Evolutionary conservation across 306 rosid species (phyloP).

Genomic region (Trichosanthes cucumerina): DNA sequence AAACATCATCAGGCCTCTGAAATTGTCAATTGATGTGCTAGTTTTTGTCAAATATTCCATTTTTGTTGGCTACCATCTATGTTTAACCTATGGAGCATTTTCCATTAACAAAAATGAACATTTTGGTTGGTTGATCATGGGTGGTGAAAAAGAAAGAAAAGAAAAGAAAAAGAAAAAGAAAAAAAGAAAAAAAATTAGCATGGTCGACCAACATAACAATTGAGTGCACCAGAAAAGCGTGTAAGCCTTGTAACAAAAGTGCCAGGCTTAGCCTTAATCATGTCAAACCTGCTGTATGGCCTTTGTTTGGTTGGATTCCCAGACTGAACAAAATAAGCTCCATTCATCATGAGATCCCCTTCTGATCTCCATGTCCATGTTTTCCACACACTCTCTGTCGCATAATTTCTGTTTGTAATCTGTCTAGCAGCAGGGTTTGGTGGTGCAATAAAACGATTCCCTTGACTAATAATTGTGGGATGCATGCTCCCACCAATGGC

Average conservation of each 20-base stretch:
- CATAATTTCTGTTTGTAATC: conserved; percentile 33
- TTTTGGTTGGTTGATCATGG: background rate
- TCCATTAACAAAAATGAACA: too few relatives aligned
- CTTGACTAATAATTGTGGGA: conserved; percentile 73
- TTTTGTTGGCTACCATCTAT: too few relatives aligned
- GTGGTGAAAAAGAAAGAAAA: too few relatives aligned
- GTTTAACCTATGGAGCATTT: too few relatives aligned
- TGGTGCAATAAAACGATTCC: conserved; percentile 69
- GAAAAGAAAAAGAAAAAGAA: too few relatives aligned
- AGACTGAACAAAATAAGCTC: conserved; percentile 32
- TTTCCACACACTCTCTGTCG: conserved; percentile 21
- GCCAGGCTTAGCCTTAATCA: conserved; percentile 45
- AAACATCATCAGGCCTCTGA: too few relatives aligned
- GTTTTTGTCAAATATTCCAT: too few relatives aligned
- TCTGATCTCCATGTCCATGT: conserved; percentile 55
- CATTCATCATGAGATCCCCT: conserved; percentile 41
- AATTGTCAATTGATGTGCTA: too few relatives aligned
- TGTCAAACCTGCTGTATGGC: background rate
- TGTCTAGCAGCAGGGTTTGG: conserved; percentile 28
- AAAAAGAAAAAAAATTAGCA: conserved; percentile 21
- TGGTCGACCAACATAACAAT: conserved; percentile 16
- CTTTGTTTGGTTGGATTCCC: conserved; percentile 17
- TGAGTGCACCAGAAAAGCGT: conserved; percentile 31
- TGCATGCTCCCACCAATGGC: conserved; percentile 79
- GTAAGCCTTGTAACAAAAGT: conserved; percentile 26